Conservation (phyloP, 2,329 filamentous ascomycete species). For the Pyrenochaeta sp. region DNA sequence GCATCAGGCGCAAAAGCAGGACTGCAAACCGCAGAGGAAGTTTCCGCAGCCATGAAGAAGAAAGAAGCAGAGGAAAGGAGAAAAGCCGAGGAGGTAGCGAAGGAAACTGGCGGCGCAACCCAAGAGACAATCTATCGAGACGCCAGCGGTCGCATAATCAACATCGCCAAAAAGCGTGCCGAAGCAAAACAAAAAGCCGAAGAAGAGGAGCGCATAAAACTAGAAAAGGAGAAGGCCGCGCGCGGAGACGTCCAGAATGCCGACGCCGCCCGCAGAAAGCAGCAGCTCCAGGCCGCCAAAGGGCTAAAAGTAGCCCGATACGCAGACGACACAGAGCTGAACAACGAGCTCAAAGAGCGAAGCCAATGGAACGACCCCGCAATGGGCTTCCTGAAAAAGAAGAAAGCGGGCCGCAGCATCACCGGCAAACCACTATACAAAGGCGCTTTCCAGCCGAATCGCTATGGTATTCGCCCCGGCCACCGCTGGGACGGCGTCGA, state of each 20-base stretch:
- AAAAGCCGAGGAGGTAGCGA: constrained; percentile 51
- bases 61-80: constrained; percentile 70
- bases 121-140: constrained; percentile 91
- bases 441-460: constrained; percentile 84
- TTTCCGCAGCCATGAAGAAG: constrained; percentile 64
- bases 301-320: constrained; percentile 80
- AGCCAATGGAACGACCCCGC: constrained; percentile 95
- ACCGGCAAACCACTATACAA: constrained; percentile 74
- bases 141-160: constrained; percentile 91
- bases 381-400: constrained; percentile 73
- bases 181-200: constrained; percentile 83
- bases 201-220: constrained; percentile 70
- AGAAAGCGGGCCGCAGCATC: constrained; percentile 53
- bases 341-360: constrained; percentile 77
- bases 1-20: constrained; percentile 87
- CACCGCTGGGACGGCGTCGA: constrained; percentile 98
- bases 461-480: constrained; percentile 91
- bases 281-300: constrained; percentile 79
- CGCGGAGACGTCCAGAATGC: constrained; percentile 86
- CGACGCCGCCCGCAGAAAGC: constrained; percentile 69
- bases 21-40: constrained; percentile 81
- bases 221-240: constrained; percentile 71
- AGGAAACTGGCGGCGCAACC: constrained; percentile 50
- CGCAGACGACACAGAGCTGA: constrained; percentile 87
- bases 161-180: constrained; percentile 87